phyloP scores from a whole-genome alignment of 2,329 filamentous ascomycete genomes.

The Piedraia hortae region DNA sequence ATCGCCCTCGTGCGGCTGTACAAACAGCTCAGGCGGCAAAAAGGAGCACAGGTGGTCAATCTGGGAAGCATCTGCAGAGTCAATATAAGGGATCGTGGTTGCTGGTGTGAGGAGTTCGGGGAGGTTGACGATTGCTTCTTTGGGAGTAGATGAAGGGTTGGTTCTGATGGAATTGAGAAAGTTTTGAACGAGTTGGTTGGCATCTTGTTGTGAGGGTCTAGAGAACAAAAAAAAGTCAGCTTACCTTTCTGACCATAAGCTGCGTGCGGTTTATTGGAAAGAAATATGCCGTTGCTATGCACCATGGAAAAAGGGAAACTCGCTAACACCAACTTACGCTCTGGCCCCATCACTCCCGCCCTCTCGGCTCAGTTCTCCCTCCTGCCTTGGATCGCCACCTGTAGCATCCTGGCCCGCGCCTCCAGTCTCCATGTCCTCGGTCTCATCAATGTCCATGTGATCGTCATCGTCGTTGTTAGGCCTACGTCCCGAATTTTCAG shows the following conservation, averaged over 20 bases:
- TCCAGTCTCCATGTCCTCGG: constrained; percentile 39
- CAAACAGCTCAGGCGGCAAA: constrained; percentile 51
- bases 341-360: constrained; percentile 87
- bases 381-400: constrained; percentile 71
- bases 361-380: constrained; percentile 67
- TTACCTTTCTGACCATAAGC: constrained; percentile 3
- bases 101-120: constrained; percentile 58
- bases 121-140: constrained; percentile 36
- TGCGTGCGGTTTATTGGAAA: too few relatives aligned
- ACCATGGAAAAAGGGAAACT: constrained; percentile 1
- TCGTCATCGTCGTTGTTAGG: constrained; percentile 6
- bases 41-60: constrained; percentile 50
- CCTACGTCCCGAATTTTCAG: constrained; percentile 20
- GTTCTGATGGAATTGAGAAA: constrained; percentile 48
- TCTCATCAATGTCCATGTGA: constrained; percentile 43
- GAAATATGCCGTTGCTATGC: too few relatives aligned
- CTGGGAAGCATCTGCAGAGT: constrained; percentile 33
- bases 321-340: constrained; percentile 56
- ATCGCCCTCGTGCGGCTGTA: constrained; percentile 40
- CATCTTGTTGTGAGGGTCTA: constrained; percentile 30
- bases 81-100: constrained; percentile 51
- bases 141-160: constrained; percentile 15
- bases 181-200: constrained; percentile 56
- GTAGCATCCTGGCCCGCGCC: constrained; percentile 70
- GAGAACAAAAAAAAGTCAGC: constrained; percentile 5